Evolutionary conservation across 768 basidiomycete species (phyloP), one percentile per base, ranked within the genome.

Genomic region (Tricholoma hemisulphureum): DNA sequence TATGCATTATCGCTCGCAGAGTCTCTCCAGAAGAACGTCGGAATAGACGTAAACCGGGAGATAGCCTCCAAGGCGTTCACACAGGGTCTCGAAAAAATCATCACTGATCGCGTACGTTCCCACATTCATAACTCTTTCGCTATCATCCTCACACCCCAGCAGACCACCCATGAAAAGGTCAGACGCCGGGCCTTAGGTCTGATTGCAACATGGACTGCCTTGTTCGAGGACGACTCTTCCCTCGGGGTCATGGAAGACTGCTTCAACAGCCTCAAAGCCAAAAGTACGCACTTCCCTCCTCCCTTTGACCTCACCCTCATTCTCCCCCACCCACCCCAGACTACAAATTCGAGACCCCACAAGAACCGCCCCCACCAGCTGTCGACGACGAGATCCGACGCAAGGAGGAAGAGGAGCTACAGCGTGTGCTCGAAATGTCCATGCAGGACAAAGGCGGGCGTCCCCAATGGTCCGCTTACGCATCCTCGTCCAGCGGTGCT

Each of bases 81-180:
- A 1, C 85, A 88, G 63, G 89, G 89, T 2, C 73, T 98, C 57
- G 93, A 95, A 75, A 87, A 88, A 69, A 73, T 99, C 39, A 79
- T 98, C 58, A 86, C 83, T 8, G 97, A 99, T 80, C 79, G 97
- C 70, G 95, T 95, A 64, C 39, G 82, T 70, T 53, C 41, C 55
- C 39, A 16, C 32, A 34, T 26, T 53, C 21, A 29, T 58, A 45
- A 26, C 20, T 24, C 29, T 28, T 29, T 37, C 43, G 9, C 34
- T 34, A 37, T 26, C 49, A 50, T 35, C 37, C 50, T 56, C 7
- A 37, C 56, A 24, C 45, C 35, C 29, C 16, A 45, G 24, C 68
- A 95, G 93, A 95, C 87, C 11, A 91, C 94, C 0, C 93, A 96
- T 66, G 92, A 93, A 18, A 91, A 89, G 70, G 96, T 98, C n/a